phyloP scores from a whole-genome alignment of 768 basidiomycete genomes.

The Paxillus rubicundulus region DNA sequence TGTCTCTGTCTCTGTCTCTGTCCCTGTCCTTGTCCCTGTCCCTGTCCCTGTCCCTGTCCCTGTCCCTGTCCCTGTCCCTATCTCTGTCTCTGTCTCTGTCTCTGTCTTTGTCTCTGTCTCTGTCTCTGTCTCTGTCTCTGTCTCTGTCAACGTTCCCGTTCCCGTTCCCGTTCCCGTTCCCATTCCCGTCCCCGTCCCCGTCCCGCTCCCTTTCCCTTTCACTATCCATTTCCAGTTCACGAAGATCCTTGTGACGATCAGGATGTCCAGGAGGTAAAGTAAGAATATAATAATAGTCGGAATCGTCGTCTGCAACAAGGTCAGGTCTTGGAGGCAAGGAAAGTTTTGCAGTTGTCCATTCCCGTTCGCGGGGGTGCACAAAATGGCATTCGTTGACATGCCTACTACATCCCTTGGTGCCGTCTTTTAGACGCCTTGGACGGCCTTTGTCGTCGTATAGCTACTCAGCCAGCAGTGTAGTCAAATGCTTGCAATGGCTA shows the following conservation, averaged over 20 bases:
- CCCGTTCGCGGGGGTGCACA: conserved; percentile 32
- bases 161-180: neutral
- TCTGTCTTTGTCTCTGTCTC: neutral
- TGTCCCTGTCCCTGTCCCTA: neutral
- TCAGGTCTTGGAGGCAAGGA: conserved; percentile 26
- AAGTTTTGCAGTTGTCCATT: conserved; percentile 30
- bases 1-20: neutral
- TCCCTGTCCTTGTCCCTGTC: conserved; percentile 3
- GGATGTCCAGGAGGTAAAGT: neutral
- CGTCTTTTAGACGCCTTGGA: conserved; percentile 20
- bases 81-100: conserved; percentile 4
- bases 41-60: neutral
- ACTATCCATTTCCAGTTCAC: conserved; percentile 10
- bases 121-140: neutral
- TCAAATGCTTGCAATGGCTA: conserved; percentile 1
- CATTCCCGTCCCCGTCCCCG: neutral
- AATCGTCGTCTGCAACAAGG: conserved; percentile 18
- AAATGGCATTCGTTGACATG: conserved; percentile 25
- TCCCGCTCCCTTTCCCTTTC: neutral
- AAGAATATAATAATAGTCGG: conserved; percentile 22
- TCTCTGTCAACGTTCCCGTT: neutral
- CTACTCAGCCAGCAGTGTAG: conserved; percentile 9
- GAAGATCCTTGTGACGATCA: conserved; percentile 11
- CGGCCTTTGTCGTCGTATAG: conserved; percentile 29
- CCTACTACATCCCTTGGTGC: conserved; percentile 21